Evolutionary conservation across 495 filamentous ascomycete genomes (phyloP), one percentile per base, ranked within the genome.

Genomic region (Eremomyces bilateralis): DNA sequence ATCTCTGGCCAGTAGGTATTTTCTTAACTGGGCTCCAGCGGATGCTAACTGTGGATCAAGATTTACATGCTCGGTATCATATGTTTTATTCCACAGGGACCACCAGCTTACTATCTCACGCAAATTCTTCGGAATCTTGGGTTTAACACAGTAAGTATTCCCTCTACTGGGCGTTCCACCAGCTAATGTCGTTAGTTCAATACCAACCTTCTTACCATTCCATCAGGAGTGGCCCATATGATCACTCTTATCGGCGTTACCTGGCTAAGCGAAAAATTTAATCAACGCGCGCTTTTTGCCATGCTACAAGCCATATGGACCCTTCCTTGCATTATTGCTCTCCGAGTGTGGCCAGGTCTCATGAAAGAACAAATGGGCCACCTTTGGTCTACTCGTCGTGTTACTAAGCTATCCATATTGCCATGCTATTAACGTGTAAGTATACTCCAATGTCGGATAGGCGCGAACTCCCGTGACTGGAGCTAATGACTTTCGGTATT

Each of bases 391-490:
- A 4, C 37, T 69, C 2, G 62, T 62, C 1, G 47, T 65, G 3
- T 33, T 74, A 6, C 52, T 71, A n/a, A 62, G 62, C 6, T 64
- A 65, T 29, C 70, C 71, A 1, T 73, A 74, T 43, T 61, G 66
- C 38, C 71, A 73, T 45, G 68, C 75, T 0, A 69, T 80, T 16
- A 53, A 78, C 35, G 74, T 77, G n/a, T n/a, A n/a, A n/a, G n/a
- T n/a, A n/a, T n/a, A n/a, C n/a, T n/a, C n/a, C n/a, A n/a, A n/a
- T n/a, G n/a, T n/a, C n/a, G n/a, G n/a, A n/a, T n/a, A n/a, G n/a
- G n/a, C n/a, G n/a, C n/a, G n/a, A n/a, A n/a, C n/a, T n/a, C n/a
- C n/a, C n/a, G n/a, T n/a, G n/a, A n/a, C n/a, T n/a, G n/a, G n/a
- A n/a, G n/a, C n/a, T n/a, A n/a, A n/a, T n/a, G n/a, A n/a, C n/a